A percentile compares a stretch with the other conserved stretches of the same genome.
These are phyloP conservation scores for Sarcomyxa edulis DNA, from an alignment of 768 basidiomycete species.

Conservation along the genomic window DNA sequence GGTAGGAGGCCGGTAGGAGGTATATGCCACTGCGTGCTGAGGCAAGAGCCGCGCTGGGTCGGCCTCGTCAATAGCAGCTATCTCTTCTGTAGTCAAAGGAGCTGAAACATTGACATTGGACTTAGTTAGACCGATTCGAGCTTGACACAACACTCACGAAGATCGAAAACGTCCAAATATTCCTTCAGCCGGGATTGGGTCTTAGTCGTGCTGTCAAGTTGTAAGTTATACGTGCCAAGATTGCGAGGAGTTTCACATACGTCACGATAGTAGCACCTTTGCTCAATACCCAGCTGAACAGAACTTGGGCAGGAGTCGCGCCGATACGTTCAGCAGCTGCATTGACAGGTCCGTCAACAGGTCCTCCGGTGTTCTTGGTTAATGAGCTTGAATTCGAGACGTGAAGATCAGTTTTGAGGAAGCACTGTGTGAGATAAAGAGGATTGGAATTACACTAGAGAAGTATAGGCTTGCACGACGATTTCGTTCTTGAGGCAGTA, in stretches of 20 bases:
- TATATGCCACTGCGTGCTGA: no score
- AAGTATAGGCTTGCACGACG: slow-evolving; percentile 1
- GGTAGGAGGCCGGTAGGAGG: no score
- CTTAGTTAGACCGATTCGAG: neutral
- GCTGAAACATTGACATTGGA: slow-evolving; percentile 24
- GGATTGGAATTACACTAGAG: neutral
- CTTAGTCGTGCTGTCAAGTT: no score
- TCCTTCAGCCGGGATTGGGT: no score
- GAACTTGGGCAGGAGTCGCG: slow-evolving; percentile 57
- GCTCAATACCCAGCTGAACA: slow-evolving; percentile 62
- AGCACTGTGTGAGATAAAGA: no score
- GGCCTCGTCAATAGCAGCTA: slow-evolving; percentile 57
- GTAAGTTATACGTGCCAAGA: no score
- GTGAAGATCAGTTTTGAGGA: no score
- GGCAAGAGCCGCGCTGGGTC: no score
- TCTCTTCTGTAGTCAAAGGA: slow-evolving; percentile 48
- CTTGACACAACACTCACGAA: no score
- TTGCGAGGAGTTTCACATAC: no score
- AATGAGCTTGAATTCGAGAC: no score
- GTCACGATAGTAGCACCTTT: slow-evolving; percentile 69
- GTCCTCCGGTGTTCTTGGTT: slow-evolving; percentile 51
- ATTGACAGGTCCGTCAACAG: slow-evolving; percentile 52
- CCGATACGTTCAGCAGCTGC: slow-evolving; percentile 51
- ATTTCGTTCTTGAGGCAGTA: slow-evolving; percentile 3
- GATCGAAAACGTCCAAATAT: no score